These are phyloP conservation scores for Seiridium cupressi DNA, from an alignment of 2,329 filamentous ascomycete species.

Conservation along the genomic window DNA sequence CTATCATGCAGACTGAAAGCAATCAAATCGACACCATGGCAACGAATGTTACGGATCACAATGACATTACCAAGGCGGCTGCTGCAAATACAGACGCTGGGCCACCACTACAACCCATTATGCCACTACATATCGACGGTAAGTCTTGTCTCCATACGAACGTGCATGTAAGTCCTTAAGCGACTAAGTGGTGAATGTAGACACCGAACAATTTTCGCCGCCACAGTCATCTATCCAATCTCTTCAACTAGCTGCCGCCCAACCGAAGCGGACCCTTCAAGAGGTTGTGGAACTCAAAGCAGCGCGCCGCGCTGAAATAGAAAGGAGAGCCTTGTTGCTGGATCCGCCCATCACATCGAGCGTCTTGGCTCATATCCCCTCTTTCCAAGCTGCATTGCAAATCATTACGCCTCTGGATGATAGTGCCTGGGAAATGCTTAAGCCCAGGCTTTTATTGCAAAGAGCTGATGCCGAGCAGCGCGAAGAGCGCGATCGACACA, in stretches of 20 bases:
- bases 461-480: conserved; percentile 61
- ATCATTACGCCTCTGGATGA: conserved; percentile 68
- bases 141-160: background rate
- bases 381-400: conserved; percentile 72
- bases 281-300: conserved; percentile 65
- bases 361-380: conserved; percentile 67
- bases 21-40: background rate
- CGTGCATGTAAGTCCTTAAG: background rate
- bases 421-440: conserved; percentile 66
- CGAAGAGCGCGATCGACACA: conserved; percentile 37
- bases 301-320: conserved; percentile 66
- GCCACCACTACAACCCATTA: conserved; percentile 3
- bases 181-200: background rate
- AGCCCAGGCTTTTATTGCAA: conserved; percentile 65
- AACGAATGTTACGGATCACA: background rate
- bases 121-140: conserved; percentile 13
- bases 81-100: background rate
- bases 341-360: conserved; percentile 62
- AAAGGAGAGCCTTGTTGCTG: conserved; percentile 64
- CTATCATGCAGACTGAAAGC: background rate
- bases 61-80: background rate
- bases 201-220: background rate
- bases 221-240: background rate
- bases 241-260: conserved; percentile 11
- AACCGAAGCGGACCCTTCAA: conserved; percentile 48